phyloP scores from a whole-genome alignment of 2,329 filamentous ascomycete species.

The Tolypocladium cylindrosporum region DNA sequence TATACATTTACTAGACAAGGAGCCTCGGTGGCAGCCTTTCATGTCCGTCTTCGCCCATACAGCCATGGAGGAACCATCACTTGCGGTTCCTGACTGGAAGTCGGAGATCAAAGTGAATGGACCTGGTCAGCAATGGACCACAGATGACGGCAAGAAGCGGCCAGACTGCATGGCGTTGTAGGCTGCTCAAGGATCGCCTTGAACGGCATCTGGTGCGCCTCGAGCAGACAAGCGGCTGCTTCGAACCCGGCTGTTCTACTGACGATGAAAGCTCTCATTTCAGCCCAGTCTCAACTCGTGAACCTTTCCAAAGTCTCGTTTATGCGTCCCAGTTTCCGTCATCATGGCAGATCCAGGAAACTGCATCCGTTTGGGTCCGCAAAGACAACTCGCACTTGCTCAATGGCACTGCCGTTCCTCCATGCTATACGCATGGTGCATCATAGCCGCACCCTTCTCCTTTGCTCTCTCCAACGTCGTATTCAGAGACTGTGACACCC shows the following conservation, averaged over 20 bases:
- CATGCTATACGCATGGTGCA: not conserved
- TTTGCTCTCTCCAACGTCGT: not conserved
- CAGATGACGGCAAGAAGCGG: not conserved
- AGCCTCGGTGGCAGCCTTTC: no score
- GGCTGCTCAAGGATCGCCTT: not conserved
- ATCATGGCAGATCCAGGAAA: no score
- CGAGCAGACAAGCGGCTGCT: not conserved
- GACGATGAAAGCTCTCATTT: no score
- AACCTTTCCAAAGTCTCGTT: not conserved
- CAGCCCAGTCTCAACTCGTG: not conserved
- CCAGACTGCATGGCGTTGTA: not conserved
- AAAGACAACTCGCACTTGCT: no score
- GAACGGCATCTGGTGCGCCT: not conserved
- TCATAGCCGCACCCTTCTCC: no score
- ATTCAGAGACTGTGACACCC: no score
- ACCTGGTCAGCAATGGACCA: not conserved
- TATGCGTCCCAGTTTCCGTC: no score
- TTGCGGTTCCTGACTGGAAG: not conserved
- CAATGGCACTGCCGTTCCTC: no score
- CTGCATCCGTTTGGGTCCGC: no score
- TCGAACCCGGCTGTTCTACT: no score
- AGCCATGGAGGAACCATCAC: not conserved
- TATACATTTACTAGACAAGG: not conserved
- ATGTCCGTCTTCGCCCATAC: no score
- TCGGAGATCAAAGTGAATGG: not conserved